A percentile compares a stretch with the other conserved stretches of the same genome.
phyloP scores from a whole-genome alignment of 768 basidiomycete species.

The Dictyophora rubrovolvata region DNA sequence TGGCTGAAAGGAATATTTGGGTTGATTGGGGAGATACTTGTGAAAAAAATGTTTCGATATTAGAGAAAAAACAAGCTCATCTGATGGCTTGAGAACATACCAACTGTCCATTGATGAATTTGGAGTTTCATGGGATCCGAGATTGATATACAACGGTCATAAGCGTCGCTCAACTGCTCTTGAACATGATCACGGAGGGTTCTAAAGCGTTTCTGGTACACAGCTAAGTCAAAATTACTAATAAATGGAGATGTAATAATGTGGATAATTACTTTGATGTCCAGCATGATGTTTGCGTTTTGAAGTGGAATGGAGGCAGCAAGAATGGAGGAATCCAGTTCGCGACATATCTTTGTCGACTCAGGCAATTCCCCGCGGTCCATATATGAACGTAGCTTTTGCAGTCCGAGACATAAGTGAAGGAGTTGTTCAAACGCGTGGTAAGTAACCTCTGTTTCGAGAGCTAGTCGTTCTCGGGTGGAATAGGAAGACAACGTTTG shows the following conservation, averaged over 20 bases:
- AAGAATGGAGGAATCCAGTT: constrained; percentile 35
- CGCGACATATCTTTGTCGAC: constrained; percentile 38
- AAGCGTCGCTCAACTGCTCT: constrained; percentile 66
- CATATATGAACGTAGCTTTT: constrained; percentile 35
- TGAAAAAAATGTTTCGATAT: constrained; percentile 4
- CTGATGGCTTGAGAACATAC: constrained; percentile 26
- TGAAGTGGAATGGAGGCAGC: constrained; percentile 40
- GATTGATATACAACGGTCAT: constrained; percentile 45
- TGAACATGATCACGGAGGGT: constrained; percentile 48
- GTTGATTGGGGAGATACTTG: constrained; percentile 50
- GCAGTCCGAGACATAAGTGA: constrained; percentile 38
- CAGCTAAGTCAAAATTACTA: background rate
- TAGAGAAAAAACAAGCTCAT: background rate
- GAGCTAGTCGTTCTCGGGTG: constrained; percentile 48
- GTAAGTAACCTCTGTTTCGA: constrained; percentile 41
- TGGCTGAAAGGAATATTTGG: constrained; percentile 38
- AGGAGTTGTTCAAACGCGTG: constrained; percentile 47
- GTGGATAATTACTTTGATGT: constrained; percentile 42
- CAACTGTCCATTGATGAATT: constrained; percentile 42
- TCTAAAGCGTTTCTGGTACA: constrained; percentile 41
- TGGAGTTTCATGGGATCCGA: constrained; percentile 33
- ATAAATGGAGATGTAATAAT: background rate
- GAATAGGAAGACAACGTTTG: constrained; percentile 48
- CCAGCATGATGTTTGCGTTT: constrained; percentile 39
- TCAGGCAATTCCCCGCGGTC: constrained; percentile 53